A percentile compares a stretch with the other conserved stretches of the same genome.
phyloP scores from a whole-genome alignment of 2,329 filamentous ascomycete species.

The Fusarium verrucosum region DNA sequence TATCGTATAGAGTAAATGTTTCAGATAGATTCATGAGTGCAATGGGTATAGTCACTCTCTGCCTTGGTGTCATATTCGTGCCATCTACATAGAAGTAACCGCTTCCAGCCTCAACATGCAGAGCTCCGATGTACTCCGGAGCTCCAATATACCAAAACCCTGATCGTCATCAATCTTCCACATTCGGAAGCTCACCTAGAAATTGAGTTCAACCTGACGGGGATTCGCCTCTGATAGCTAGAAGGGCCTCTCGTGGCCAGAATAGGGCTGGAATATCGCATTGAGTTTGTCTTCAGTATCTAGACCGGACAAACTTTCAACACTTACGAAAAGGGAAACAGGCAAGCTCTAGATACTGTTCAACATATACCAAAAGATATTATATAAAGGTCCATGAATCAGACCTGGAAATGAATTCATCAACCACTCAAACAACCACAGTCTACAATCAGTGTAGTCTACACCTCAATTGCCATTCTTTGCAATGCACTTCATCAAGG shows the following conservation, averaged over 20 bases:
- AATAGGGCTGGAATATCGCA: not conserved
- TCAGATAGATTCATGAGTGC: not conserved
- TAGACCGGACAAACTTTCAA: not conserved
- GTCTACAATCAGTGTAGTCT: not conserved
- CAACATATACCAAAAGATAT: not conserved
- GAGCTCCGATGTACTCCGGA: too few relatives aligned
- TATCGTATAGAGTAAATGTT: not conserved
- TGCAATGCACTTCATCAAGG: constrained; percentile 13
- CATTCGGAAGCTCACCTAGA: not conserved
- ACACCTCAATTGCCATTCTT: not conserved
- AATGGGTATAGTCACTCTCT: not conserved
- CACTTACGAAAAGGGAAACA: not conserved
- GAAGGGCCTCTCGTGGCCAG: not conserved
- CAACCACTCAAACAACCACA: not conserved
- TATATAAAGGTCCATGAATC: constrained; percentile 2
- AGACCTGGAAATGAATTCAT: not conserved
- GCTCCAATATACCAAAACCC: not conserved
- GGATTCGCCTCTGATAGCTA: not conserved
- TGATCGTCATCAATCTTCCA: not conserved
- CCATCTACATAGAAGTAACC: not conserved
- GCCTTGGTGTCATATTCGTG: not conserved
- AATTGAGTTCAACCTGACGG: not conserved
- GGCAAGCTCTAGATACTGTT: not conserved
- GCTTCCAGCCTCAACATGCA: not conserved
- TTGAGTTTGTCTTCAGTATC: constrained; percentile 5